Evolutionary conservation across 2,329 filamentous ascomycete genomes (phyloP), one percentile per base, ranked within the genome.

Genomic region (Calycina herbarum): DNA sequence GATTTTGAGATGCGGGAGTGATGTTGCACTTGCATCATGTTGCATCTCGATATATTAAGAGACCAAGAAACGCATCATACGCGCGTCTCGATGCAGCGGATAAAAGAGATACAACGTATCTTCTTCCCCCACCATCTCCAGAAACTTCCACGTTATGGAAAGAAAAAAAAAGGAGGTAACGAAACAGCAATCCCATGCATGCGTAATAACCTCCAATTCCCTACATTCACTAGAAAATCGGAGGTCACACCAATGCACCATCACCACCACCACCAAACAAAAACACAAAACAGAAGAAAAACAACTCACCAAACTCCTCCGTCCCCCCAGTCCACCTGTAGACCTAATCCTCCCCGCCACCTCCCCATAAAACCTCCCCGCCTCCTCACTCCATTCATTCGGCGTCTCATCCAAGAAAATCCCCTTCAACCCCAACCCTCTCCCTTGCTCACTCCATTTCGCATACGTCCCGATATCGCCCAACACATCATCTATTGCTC

Each of bases 391-490:
- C 45, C 62, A 68, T 7, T 57, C 45, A 38, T 45, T 45, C 17
- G 64, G 63, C 2, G 62, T 60, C 57, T 70, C 68, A 45, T 70
- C 68, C 48, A 70, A 65, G 57, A 70, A 70, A 4, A 70, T 69
- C n/a, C 65, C 68, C 8, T 63, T 40, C 38, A 70, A 35, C 5
- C 64, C 68, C 2, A 68, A 33, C 29, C 45, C 45, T n/a, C 5
- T 10, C n/a, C n/a, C 45, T 31, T 24, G 29, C 56, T 24, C 24
- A 27, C 38, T 33, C 78, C 78, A 80, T 13, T 68, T 67, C 0
- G 76, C 71, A 67, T 80, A 81, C 5, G 64, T 73, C n/a, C 70
- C 70, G 27, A 80, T 70, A 29, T 80, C 76, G 0, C 65, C 59
- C 10, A 75, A 66, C 13, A 81, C 75, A 1, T 70, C 69, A 5